Percentiles rank a stretch among this genome's conserved stretches.
Conservation (phyloP, 75 land plant species). For the Pseudotsuga menziesii region DNA sequence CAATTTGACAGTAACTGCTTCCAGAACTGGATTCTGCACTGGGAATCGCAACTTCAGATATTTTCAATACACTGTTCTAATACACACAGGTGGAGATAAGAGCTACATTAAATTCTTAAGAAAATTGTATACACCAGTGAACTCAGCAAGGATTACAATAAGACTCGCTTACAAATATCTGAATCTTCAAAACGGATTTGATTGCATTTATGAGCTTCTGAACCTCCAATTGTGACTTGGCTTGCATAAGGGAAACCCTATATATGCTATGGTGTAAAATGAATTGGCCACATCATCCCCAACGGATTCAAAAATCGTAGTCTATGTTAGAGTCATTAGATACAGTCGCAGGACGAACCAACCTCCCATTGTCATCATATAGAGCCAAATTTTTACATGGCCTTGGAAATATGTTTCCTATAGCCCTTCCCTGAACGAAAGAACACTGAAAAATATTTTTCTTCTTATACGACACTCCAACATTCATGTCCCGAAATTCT, state of each 20-base stretch:
- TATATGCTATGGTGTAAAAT: background rate
- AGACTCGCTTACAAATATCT: slow-evolving; percentile 1
- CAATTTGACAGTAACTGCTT: background rate
- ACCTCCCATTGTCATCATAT: slow-evolving; percentile 47
- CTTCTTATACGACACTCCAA: slow-evolving; percentile 81
- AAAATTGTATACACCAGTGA: background rate
- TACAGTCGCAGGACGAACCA: slow-evolving; percentile 33
- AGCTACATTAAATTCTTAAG: background rate
- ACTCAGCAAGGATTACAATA: background rate
- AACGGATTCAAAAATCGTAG: slow-evolving; percentile 43
- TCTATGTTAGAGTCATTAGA: slow-evolving; percentile 54
- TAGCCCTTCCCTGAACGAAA: slow-evolving; percentile 70
- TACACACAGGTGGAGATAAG: background rate
- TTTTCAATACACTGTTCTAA: background rate
- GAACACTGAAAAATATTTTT: slow-evolving; percentile 88
- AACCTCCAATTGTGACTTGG: background rate
- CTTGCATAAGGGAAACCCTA: background rate
- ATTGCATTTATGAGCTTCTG: background rate
- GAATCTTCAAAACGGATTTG: background rate
- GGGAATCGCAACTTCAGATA: background rate
- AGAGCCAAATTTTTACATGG: slow-evolving; percentile 80
- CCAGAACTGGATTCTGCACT: background rate
- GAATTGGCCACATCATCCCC: background rate
- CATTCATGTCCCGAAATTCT: slow-evolving; percentile 73
- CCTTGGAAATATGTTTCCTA: slow-evolving; percentile 71